Evolutionary conservation across 345 rosid genomes (phyloP).

Genomic region (Lumnitzera littorea): DNA sequence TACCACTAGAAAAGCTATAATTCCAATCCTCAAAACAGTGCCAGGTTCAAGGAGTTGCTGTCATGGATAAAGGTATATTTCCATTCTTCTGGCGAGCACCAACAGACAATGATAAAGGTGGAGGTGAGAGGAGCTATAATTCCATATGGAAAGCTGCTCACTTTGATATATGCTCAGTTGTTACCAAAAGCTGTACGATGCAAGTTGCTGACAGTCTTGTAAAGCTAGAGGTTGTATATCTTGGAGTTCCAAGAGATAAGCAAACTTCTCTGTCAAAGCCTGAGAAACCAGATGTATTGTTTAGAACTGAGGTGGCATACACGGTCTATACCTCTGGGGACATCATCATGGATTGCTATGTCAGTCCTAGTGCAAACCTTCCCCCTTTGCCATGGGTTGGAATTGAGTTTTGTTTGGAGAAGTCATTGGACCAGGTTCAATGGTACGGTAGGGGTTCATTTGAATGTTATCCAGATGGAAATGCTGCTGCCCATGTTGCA

Average conservation of each 20-base stretch:
- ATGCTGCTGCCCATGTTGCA: conserved; percentile 83
- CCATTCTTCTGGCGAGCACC: conserved; percentile 99
- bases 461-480: conserved; percentile 96
- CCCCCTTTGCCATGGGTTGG: conserved; percentile 96
- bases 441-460: conserved; percentile 98
- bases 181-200: conserved; percentile 56
- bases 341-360: conserved; percentile 53
- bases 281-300: conserved; percentile 33
- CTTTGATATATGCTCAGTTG: conserved; percentile 42
- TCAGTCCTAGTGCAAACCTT: conserved; percentile 57
- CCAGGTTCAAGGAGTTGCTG: conserved; percentile 64
- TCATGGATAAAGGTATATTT: conserved; percentile 61
- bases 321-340: conserved; percentile 67
- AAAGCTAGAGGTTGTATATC: conserved; percentile 45
- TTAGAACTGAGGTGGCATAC: conserved; percentile 50
- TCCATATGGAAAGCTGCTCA: conserved; percentile 76
- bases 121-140: conserved; percentile 60
- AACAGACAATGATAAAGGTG: conserved; percentile 95
- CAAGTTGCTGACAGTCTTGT: conserved; percentile 31
- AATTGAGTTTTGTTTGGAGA: conserved; percentile 63
- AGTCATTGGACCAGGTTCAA: conserved; percentile 51
- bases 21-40: no score
- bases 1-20: neutral
- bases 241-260: conserved; percentile 27
- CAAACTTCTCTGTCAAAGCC: conserved; percentile 1